A percentile compares a stretch with the other conserved stretches of the same genome.
Evolutionary conservation across 495 filamentous ascomycete species (phyloP).

Genomic region (Hypoxylon fragiforme): DNA sequence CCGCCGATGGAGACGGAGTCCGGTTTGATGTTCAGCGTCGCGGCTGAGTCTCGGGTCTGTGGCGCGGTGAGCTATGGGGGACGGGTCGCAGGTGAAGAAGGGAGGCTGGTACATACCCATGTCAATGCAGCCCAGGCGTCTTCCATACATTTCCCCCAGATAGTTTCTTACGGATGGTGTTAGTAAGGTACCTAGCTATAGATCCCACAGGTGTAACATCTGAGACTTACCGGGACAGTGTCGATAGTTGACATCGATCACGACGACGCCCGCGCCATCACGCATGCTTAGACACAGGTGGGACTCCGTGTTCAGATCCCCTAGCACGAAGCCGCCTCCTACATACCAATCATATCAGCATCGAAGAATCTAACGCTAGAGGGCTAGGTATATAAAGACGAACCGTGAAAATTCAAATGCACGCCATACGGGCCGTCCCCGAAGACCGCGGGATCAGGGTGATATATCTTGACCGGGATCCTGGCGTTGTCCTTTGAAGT

Average conservation of each 20-base stretch:
- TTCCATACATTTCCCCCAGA: slow-evolving; percentile 51
- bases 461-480: slow-evolving; percentile 49
- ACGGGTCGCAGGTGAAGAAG: no score
- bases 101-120: slow-evolving; percentile 35
- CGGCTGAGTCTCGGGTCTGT: slow-evolving; percentile 38
- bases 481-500: slow-evolving; percentile 46
- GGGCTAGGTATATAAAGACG: no score
- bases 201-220: background rate
- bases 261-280: slow-evolving; percentile 44
- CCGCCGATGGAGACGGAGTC: slow-evolving; percentile 53
- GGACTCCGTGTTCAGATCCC: slow-evolving; percentile 50
- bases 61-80: background rate
- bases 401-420: slow-evolving; percentile 55
- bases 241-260: slow-evolving; percentile 58
- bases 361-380: no score
- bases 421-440: slow-evolving; percentile 50
- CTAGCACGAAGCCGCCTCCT: slow-evolving; percentile 52
- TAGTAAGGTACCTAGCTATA: background rate
- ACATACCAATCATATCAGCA: no score
- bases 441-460: slow-evolving; percentile 43
- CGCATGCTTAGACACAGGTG: slow-evolving; percentile 51
- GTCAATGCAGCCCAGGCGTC: slow-evolving; percentile 51
- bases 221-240: slow-evolving; percentile 46
- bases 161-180: slow-evolving; percentile 36
- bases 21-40: slow-evolving; percentile 46